Percentiles rank a stretch among this genome's conserved stretches.
phyloP scores from a whole-genome alignment of 495 filamentous ascomycete species.

The Penicillium roqueforti region DNA sequence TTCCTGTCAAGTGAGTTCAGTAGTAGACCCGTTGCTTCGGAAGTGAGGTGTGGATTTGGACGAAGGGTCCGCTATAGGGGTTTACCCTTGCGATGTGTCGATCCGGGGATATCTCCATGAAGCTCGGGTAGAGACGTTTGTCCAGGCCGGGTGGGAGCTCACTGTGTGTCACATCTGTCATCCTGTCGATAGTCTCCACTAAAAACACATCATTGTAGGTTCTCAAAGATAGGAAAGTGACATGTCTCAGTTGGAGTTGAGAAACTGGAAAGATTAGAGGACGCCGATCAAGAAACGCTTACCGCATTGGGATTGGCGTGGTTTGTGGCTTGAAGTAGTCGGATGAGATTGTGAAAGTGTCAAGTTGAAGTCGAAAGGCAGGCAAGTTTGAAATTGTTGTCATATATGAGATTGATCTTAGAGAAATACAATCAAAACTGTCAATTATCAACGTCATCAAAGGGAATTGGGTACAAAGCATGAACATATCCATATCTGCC shows the following conservation, averaged over 20 bases:
- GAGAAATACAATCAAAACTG: neutral
- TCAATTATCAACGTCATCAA: no score
- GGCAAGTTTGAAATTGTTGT: neutral
- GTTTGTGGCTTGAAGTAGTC: conserved; percentile 1
- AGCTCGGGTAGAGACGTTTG: neutral
- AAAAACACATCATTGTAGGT: neutral
- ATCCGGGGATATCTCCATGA: conserved; percentile 16
- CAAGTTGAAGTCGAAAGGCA: neutral
- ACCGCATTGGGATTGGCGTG: conserved; percentile 10
- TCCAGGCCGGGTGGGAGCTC: neutral
- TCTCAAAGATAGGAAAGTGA: neutral
- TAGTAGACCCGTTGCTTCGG: neutral
- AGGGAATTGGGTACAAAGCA: no score
- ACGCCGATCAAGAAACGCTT: conserved; percentile 16
- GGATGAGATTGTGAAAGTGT: neutral
- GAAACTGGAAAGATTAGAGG: neutral
- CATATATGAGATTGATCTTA: neutral
- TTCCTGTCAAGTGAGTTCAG: neutral
- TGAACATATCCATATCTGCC: neutral
- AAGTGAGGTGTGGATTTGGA: conserved; percentile 1
- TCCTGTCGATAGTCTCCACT: neutral
- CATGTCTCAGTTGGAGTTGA: conserved; percentile 11
- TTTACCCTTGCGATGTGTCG: conserved; percentile 8
- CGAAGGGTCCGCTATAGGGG: conserved; percentile 8
- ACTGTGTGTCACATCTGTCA: neutral